phyloP scores from a whole-genome alignment of 331 rosid genomes.

The Erythrophleum ivorense region DNA sequence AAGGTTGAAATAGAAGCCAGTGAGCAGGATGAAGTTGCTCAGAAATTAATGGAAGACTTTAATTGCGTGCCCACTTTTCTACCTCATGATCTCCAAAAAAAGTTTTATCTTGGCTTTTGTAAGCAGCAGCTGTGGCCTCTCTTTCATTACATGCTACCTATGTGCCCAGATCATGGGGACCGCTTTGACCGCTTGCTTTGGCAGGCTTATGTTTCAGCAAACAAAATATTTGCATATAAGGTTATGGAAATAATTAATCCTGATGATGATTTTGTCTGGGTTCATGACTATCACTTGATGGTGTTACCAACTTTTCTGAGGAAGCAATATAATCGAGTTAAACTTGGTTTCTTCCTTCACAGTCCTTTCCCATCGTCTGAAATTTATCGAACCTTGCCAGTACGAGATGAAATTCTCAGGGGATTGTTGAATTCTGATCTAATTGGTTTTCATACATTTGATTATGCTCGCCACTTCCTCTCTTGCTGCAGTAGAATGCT shows the following conservation, averaged over 20 bases:
- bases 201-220: constrained; percentile 97
- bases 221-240: constrained; percentile 91
- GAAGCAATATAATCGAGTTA: constrained; percentile 75
- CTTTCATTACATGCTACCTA: constrained; percentile 95
- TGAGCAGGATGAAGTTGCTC: constrained; percentile 94
- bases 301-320: constrained; percentile 94
- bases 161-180: constrained; percentile 93
- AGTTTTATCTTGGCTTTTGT: constrained; percentile 89
- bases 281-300: constrained; percentile 98
- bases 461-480: constrained; percentile 98
- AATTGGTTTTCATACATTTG: constrained; percentile 96
- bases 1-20: constrained; percentile 78
- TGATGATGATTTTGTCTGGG: constrained; percentile 94
- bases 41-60: constrained; percentile 76
- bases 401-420: constrained; percentile 88
- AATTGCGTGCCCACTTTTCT: constrained; percentile 91
- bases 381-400: constrained; percentile 93
- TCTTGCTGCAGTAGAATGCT: constrained; percentile 99
- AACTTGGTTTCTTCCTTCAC: constrained; percentile 93
- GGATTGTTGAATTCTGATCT: constrained; percentile 91
- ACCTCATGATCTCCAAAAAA: constrained; percentile 80
- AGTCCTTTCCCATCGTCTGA: constrained; percentile 98
- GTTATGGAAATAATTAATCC: constrained; percentile 97
- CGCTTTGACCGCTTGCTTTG: constrained; percentile 90
- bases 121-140: constrained; percentile 98